Evolutionary conservation across 2,329 filamentous ascomycete species (phyloP).

Genomic region (Cladosporium velox): DNA sequence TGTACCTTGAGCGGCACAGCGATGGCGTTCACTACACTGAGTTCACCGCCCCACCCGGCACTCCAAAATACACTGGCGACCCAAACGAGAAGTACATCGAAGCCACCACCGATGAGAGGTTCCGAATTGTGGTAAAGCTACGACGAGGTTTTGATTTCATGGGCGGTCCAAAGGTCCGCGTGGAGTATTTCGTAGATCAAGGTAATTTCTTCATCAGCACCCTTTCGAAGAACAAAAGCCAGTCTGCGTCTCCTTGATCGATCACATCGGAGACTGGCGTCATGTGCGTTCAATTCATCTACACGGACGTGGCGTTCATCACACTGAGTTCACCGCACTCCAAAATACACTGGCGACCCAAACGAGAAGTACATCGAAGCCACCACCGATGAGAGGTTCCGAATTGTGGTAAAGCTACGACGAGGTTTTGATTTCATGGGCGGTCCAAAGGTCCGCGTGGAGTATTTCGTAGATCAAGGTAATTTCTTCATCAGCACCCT

Average conservation of each 20-base stretch:
- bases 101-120: neutral
- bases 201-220: neutral
- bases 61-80: neutral
- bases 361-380: slow-evolving; percentile 11
- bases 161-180: neutral
- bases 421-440: neutral
- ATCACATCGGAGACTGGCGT: neutral
- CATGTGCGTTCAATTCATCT: too few species aligned
- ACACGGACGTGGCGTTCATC: too few species aligned
- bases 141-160: neutral
- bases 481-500: neutral
- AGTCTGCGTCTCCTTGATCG: neutral
- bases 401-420: neutral
- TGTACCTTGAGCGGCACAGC: neutral
- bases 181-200: neutral
- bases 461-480: neutral
- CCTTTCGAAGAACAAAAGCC: neutral
- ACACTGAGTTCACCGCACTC: too few species aligned
- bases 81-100: slow-evolving; percentile 8
- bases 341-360: neutral
- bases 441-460: neutral
- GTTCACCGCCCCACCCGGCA: too few species aligned
- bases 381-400: neutral
- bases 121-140: neutral
- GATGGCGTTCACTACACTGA: neutral